phyloP scores from a whole-genome alignment of 2,329 filamentous ascomycete genomes.

The Colletotrichum sansevieriae region DNA sequence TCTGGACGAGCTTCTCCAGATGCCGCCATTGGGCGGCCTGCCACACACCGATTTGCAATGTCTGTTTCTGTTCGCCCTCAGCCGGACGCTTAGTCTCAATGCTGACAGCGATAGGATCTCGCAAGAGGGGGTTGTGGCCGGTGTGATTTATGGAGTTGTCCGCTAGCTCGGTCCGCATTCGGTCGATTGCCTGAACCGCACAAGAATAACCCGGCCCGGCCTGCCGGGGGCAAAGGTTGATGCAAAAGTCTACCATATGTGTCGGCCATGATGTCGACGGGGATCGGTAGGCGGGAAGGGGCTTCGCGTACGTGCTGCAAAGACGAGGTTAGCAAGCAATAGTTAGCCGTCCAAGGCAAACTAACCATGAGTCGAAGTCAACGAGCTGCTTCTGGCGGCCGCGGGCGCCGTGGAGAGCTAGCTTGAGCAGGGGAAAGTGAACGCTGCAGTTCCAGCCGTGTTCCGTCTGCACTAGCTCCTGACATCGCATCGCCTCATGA shows the following conservation, averaged over 20 bases:
- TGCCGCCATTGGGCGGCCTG: conserved; percentile 9
- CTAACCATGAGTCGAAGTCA: conserved; percentile 12
- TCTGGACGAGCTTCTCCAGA: conserved; percentile 10
- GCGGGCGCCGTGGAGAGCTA: conserved; percentile 1
- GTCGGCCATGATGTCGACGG: background rate
- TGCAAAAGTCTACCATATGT: conserved; percentile 11
- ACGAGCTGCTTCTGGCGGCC: conserved; percentile 11
- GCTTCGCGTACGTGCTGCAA: conserved; percentile 7
- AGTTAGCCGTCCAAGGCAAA: background rate
- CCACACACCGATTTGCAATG: conserved; percentile 8
- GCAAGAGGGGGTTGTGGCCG: conserved; percentile 7
- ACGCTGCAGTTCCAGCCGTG: conserved; percentile 11
- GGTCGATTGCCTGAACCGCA: background rate
- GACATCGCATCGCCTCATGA: conserved; percentile 5
- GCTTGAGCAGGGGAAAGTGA: conserved; percentile 11
- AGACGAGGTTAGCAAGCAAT: background rate
- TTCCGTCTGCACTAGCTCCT: conserved; percentile 16
- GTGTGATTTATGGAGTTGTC: conserved; percentile 11
- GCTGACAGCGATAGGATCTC: conserved; percentile 14
- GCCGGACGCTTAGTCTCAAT: conserved; percentile 17
- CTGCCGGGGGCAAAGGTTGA: conserved; percentile 5
- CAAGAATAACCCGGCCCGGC: background rate
- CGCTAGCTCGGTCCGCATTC: background rate
- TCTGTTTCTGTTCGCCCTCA: conserved; percentile 6
- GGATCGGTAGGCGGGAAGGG: conserved; percentile 4